Percentiles rank a stretch among this genome's conserved stretches.
Conservation (phyloP, 805 yeast genomes). For the Candida argentea region DNA sequence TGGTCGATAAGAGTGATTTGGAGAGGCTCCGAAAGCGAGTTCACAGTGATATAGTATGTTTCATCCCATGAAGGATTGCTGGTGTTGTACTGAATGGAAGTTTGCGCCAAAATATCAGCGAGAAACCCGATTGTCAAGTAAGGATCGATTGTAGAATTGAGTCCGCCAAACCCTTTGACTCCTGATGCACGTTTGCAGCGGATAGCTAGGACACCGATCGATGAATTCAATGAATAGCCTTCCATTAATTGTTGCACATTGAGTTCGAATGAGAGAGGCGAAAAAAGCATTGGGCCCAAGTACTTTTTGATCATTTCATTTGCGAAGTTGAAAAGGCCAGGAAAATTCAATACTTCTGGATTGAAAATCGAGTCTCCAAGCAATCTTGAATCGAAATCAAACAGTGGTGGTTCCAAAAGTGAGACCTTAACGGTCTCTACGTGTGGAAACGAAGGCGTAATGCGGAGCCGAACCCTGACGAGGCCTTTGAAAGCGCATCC, state of each 20-base stretch:
- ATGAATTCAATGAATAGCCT: constrained; percentile 67
- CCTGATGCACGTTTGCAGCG: constrained; percentile 57
- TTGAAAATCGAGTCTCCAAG: constrained; percentile 81
- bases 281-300: constrained; percentile 78
- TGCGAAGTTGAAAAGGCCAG: constrained; percentile 77
- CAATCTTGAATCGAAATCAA: constrained; percentile 67
- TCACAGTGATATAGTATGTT: constrained; percentile 57
- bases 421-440: constrained; percentile 84
- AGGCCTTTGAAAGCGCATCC: constrained; percentile 68
- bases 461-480: constrained; percentile 73
- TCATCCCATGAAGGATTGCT: constrained; percentile 78
- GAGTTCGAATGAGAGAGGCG: constrained; percentile 88
- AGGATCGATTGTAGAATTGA: constrained; percentile 83
- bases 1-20: constrained; percentile 62
- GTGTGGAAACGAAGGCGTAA: constrained; percentile 90
- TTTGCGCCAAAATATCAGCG: constrained; percentile 50
- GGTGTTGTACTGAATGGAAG: constrained; percentile 61
- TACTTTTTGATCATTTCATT: constrained; percentile 79
- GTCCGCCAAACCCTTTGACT: constrained; percentile 57
- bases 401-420: constrained; percentile 74
- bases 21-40: constrained; percentile 75
- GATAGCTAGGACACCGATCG: constrained; percentile 78
- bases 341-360: constrained; percentile 79
- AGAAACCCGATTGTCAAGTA: constrained; percentile 65
- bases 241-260: constrained; percentile 85